Percentiles rank a stretch among this genome's conserved stretches.
These are phyloP conservation scores for Dimocarpus longan DNA, from an alignment of 345 rosid genomes.

Conservation along the genomic window DNA sequence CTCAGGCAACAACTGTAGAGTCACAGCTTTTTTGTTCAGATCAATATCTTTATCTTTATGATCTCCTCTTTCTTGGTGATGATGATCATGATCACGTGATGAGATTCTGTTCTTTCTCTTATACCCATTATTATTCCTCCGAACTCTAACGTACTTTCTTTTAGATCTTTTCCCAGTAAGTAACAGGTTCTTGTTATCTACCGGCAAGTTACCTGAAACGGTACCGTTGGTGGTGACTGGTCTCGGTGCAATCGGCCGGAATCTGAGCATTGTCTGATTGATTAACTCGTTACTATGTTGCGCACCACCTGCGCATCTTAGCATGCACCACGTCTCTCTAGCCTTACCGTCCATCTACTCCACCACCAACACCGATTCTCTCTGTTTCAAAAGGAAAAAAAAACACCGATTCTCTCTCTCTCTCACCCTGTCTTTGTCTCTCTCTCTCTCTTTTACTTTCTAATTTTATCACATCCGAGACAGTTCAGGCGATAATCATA, in stretches of 20 bases:
- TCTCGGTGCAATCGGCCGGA: slow-evolving; percentile 39
- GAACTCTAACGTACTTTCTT: slow-evolving; percentile 46
- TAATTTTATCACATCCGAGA: slow-evolving; percentile 4
- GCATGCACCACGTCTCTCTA: slow-evolving; percentile 18
- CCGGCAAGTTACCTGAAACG: slow-evolving; percentile 6
- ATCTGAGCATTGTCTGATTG: slow-evolving; percentile 31
- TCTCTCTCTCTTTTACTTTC: not conserved
- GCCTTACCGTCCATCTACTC: slow-evolving; percentile 1
- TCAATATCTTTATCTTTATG: not conserved
- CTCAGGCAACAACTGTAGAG: slow-evolving; percentile 36
- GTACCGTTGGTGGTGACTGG: slow-evolving; percentile 19
- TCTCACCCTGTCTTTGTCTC: not conserved
- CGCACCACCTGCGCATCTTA: slow-evolving; percentile 3
- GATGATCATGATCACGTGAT: not conserved
- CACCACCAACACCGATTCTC: not conserved
- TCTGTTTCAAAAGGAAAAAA: no score
- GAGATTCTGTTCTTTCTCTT: not conserved
- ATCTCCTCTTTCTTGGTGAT: slow-evolving; percentile 2
- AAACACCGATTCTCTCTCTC: not conserved
- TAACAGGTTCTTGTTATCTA: slow-evolving; percentile 10
- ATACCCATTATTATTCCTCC: slow-evolving; percentile 20
- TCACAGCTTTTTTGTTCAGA: slow-evolving; percentile 11
- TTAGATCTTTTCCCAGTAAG: slow-evolving; percentile 16
- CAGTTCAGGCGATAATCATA: slow-evolving; percentile 24
- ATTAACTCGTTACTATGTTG: slow-evolving; percentile 22